Evolutionary conservation across 306 rosid genomes (phyloP), one percentile per base, ranked within the genome.

Genomic region (Leucaena leucocephala): DNA sequence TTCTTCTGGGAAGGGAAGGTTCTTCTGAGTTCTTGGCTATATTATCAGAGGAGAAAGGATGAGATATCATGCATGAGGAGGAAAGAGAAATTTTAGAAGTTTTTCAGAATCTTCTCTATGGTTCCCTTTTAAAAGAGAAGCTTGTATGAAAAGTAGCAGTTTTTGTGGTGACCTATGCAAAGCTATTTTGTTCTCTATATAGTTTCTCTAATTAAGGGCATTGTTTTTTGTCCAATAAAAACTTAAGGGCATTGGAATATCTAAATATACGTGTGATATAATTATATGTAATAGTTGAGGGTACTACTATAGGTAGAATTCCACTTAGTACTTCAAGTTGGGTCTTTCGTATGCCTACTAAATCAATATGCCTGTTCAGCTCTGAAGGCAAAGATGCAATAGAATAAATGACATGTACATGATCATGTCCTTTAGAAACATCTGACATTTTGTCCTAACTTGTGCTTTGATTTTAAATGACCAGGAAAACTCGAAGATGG

Each of bases 401-500:
- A 7, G 14, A 54, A 17, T 38, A 65, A 4, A 39, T n/a, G 27
- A 15, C 16, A 9, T 39, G 7, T 10, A 39, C 12, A 39, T 3
- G 21, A 38, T 17, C 10, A 15, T 2, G 15, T 21, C 16, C 15
- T 22, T 9, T 9, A 22, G 15, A 58, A 61, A 11, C 67, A 33
- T 27, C 40, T 61, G 3, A 2, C 40, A 13, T 61, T n/a, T 27
- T 61, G 40, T 66, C 78, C 72, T 19, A 50, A 9, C 54, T 69
- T 22, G 11, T 66, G 21, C 66, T 82, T 66, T 62, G 69, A 22
- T 38, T n/a, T 36, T 35, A 0, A 33, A 52, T 17, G 9, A 50
- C 5, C 43, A 89, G 91, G 91, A 4, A 82, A 74, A 59, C 91
- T 89, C 57, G 78, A 61, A 65, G 93, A 89, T 75, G 91, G 89